Base-by-base conservation (phyloP, 2,329 filamentous ascomycete species). In the Malbranchea cinnamomea region DNA sequence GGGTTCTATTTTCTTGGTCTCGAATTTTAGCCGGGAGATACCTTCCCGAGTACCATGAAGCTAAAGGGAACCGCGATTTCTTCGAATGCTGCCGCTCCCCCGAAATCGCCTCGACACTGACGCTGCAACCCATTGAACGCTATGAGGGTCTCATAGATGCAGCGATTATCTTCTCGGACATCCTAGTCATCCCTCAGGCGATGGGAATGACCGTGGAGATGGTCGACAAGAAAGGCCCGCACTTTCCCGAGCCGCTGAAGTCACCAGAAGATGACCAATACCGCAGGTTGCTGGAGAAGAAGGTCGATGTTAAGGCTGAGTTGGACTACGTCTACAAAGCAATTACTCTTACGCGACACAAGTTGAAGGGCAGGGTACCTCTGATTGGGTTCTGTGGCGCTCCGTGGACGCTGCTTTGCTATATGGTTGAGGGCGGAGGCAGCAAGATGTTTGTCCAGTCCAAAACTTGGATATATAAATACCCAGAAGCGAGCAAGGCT, bases 131-230 rank as follows among this genome's bases (percentile, higher is more conserved):
- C 31, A 76, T 98, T 47, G 84, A 94, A 45, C 83, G 89, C 31
- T 98, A 76, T 52, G 76, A 69, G 23, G 85, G 84, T 24, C 75
- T 98, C 37, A 73, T 98, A 44, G 89, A 98, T 56, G 87, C 84
- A 16, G 85, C 89, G 36, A 98, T 98, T 48, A 98, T 98, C 56
- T 98, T 98, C 67, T 93, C 83, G 33, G 89, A 98, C 53, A 98
- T 98, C 41, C 72, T 98, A 21, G 89, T 98, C 26, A 85, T 98
- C 39, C 89, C 89, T 0, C 89, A 98, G 60, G 89, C 89, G 18
- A 81, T 98, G 73, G 89, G 89, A 1, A 98, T 98, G 89, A 67
- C 68, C n/a, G 89, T 98, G 16, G 80, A 95, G 55, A 98, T 98
- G 89, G 68, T 95, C 7, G 85, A 94, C 55, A 91, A 89, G 60